Evolutionary conservation across 129 eudicot species (phyloP).

Genomic region (Heracleum sosnowskyi): DNA sequence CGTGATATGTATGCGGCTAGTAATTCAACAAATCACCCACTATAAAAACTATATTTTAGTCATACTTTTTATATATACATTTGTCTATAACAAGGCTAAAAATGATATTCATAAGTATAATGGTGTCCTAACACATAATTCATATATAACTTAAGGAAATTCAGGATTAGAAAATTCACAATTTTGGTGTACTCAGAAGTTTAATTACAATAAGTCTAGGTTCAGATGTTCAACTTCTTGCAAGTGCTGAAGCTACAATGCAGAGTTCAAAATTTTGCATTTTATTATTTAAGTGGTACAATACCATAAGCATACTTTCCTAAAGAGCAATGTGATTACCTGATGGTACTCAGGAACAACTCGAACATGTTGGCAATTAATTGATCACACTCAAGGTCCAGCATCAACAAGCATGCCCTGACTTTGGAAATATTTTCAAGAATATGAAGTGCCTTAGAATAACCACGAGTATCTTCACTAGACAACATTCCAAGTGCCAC

Average conservation of each 20-base stretch:
- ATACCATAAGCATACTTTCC: not conserved
- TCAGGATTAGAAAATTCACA: not conserved
- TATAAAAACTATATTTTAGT: not conserved
- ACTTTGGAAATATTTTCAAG: slow-evolving; percentile 43
- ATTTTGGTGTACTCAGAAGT: not conserved
- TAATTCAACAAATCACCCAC: not conserved
- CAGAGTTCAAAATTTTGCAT: not conserved
- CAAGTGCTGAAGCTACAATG: not conserved
- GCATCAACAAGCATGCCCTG: slow-evolving; percentile 51
- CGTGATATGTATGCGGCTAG: not conserved
- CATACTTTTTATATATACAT: too few relatives aligned
- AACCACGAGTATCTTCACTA: slow-evolving; percentile 31
- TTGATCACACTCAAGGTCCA: slow-evolving; percentile 59
- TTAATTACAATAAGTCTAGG: not conserved
- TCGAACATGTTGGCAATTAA: slow-evolving; percentile 62
- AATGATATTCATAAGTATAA: not conserved
- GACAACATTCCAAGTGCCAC: slow-evolving; percentile 49
- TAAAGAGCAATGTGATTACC: slow-evolving; percentile 32
- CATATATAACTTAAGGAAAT: not conserved
- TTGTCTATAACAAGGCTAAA: not conserved
- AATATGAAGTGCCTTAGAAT: slow-evolving; percentile 44
- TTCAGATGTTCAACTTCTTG: not conserved
- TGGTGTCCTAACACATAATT: not conserved
- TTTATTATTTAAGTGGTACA: not conserved
- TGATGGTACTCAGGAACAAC: slow-evolving; percentile 34